Evolutionary conservation across 345 rosid genomes (phyloP).

Genomic region (Eucalyptus sideroxylon): DNA sequence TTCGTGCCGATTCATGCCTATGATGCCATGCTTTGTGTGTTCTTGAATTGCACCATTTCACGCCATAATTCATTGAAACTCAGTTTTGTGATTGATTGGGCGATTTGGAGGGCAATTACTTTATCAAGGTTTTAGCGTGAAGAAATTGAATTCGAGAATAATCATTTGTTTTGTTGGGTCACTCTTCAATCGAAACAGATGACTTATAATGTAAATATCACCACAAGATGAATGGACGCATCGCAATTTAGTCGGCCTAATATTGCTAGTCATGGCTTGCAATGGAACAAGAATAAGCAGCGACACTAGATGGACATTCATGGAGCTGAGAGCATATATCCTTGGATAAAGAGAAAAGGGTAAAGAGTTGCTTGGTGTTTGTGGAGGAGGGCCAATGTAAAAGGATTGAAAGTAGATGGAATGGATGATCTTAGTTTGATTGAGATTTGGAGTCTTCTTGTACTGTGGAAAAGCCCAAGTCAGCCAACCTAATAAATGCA

Average conservation of each 20-base stretch:
- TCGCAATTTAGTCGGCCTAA: fast-evolving
- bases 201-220: background rate
- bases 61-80: no score
- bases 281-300: background rate
- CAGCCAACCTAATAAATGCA: background rate
- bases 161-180: fast-evolving
- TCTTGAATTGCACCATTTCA: no score
- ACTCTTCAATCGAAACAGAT: background rate
- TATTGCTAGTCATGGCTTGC: background rate
- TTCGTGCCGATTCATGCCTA: fast-evolving
- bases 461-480: background rate
- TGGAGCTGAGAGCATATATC: background rate
- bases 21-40: no score
- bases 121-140: no score
- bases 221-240: background rate
- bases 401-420: background rate
- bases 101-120: no score
- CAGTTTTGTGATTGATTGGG: no score
- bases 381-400: background rate
- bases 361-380: background rate
- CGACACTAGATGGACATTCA: background rate
- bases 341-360: background rate
- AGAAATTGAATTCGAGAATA: no score
- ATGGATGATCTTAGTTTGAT: background rate
- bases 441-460: background rate